Evolutionary conservation across 1,284 basidiomycete genomes (phyloP).

Genomic region (Phlebopus sp.): DNA sequence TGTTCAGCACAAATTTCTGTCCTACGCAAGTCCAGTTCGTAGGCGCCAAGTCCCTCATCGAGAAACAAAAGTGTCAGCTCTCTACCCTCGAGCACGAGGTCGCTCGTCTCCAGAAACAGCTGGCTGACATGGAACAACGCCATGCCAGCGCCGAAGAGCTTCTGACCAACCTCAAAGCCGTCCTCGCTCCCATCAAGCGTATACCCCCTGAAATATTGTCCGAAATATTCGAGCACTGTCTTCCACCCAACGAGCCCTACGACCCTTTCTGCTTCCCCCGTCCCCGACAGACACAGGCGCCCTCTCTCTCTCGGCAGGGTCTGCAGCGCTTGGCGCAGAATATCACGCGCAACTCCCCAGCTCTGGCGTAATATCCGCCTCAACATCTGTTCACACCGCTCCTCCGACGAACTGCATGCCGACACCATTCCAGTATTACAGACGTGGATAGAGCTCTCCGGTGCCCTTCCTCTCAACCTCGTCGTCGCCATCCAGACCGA

Average conservation of each 20-base stretch:
- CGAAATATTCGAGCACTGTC: slow-evolving; percentile 25
- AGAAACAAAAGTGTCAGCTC: slow-evolving; percentile 17
- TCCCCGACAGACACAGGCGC: slow-evolving; percentile 11
- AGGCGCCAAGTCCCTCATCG: slow-evolving; percentile 16
- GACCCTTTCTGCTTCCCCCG: not conserved
- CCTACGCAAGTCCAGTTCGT: slow-evolving; percentile 9
- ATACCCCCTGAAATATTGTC: slow-evolving; percentile 27
- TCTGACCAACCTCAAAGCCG: slow-evolving; percentile 16
- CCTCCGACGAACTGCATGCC: slow-evolving; percentile 18
- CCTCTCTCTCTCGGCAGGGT: slow-evolving; percentile 26
- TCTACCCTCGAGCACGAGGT: slow-evolving; percentile 11
- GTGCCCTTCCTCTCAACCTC: slow-evolving; percentile 21
- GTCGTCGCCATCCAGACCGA: slow-evolving; percentile 22
- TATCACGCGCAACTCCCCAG: slow-evolving; percentile 19
- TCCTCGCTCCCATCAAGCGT: slow-evolving; percentile 23
- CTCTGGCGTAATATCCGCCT: slow-evolving; percentile 21
- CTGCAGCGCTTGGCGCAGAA: slow-evolving; percentile 20
- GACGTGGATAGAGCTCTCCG: slow-evolving; percentile 24
- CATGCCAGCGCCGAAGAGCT: slow-evolving; percentile 6
- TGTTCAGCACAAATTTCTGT: slow-evolving; percentile 18
- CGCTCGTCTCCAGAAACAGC: slow-evolving; percentile 6
- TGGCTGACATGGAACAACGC: slow-evolving; percentile 14
- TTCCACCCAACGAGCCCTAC: slow-evolving; percentile 1
- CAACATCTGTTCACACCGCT: slow-evolving; percentile 24
- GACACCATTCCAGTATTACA: slow-evolving; percentile 19